phyloP scores from a whole-genome alignment of 139 green algal genomes.

The Chlorella vulgaris region DNA sequence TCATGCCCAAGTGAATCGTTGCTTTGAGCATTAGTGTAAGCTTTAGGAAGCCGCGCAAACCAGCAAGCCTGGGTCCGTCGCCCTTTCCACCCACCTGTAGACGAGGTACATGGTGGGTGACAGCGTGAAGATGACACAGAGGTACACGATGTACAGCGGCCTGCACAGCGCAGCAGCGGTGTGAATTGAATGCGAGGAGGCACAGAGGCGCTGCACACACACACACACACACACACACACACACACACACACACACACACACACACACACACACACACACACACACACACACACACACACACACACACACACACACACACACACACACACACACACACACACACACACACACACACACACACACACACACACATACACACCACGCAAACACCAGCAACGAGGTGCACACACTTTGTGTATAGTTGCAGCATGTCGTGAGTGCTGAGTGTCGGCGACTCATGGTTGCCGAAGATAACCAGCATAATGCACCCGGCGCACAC shows the following conservation, averaged over 20 bases:
- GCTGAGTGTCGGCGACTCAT: constrained; percentile 65
- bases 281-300: too few relatives aligned
- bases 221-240: too few relatives aligned
- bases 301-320: too few relatives aligned
- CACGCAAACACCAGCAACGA: too few relatives aligned
- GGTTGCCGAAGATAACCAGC: constrained; percentile 88
- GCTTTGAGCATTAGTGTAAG: too few relatives aligned
- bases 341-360: too few relatives aligned
- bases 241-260: too few relatives aligned
- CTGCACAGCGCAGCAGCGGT: constrained; percentile 32
- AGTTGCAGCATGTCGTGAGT: constrained; percentile 68
- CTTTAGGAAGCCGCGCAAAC: neutral
- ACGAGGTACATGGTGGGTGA: constrained; percentile 53
- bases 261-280: too few relatives aligned
- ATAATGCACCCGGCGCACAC: constrained; percentile 85
- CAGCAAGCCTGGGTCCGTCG: neutral
- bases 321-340: too few relatives aligned
- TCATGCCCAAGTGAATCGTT: too few relatives aligned
- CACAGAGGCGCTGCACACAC: too few relatives aligned
- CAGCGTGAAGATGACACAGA: constrained; percentile 54
- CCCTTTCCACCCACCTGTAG: constrained; percentile 36
- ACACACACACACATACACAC: too few relatives aligned
- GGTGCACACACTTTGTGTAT: constrained; percentile 65
- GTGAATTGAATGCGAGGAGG: neutral
- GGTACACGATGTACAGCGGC: constrained; percentile 72